Conservation (phyloP, 352 stramenopile species). For the Pythium periplocum region DNA sequence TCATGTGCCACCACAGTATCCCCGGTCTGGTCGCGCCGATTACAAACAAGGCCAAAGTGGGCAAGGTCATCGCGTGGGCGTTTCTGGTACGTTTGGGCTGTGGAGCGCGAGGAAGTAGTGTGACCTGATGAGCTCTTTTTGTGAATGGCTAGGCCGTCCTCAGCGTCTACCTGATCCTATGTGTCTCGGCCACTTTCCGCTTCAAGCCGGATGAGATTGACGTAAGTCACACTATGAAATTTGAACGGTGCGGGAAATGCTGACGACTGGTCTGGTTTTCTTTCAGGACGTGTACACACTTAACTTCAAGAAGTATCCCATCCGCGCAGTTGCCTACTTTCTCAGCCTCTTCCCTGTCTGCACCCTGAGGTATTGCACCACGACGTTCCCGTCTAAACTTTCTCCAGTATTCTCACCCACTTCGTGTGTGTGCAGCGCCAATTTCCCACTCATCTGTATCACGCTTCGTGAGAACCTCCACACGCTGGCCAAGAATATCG, state of each 20-base stretch:
- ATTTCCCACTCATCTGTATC: constrained; percentile 84
- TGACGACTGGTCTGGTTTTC: not conserved
- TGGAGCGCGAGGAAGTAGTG: too few species aligned
- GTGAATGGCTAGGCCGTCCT: constrained; percentile 50
- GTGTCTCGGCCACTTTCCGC: constrained; percentile 69
- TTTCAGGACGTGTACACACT: constrained; percentile 84
- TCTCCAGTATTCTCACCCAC: not conserved
- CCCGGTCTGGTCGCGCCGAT: constrained; percentile 79
- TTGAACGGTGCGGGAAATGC: too few species aligned
- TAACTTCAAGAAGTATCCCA: constrained; percentile 82
- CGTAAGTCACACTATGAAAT: constrained; percentile 20
- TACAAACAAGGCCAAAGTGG: constrained; percentile 73
- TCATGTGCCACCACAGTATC: constrained; percentile 89
- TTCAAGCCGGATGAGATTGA: constrained; percentile 77
- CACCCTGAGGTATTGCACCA: constrained; percentile 59
- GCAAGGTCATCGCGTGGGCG: constrained; percentile 46
- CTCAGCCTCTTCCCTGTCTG: constrained; percentile 85
- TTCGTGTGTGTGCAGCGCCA: constrained; percentile 35
- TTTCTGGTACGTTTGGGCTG: constrained; percentile 48
- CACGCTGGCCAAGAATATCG: constrained; percentile 53
- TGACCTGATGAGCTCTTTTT: not conserved
- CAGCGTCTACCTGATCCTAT: constrained; percentile 76
- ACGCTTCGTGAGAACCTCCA: constrained; percentile 82
- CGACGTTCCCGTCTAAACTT: not conserved
- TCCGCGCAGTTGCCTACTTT: constrained; percentile 81